These are phyloP conservation scores for Saposhnikovia divaricata DNA, from an alignment of 129 eudicot species.

Conservation along the genomic window DNA sequence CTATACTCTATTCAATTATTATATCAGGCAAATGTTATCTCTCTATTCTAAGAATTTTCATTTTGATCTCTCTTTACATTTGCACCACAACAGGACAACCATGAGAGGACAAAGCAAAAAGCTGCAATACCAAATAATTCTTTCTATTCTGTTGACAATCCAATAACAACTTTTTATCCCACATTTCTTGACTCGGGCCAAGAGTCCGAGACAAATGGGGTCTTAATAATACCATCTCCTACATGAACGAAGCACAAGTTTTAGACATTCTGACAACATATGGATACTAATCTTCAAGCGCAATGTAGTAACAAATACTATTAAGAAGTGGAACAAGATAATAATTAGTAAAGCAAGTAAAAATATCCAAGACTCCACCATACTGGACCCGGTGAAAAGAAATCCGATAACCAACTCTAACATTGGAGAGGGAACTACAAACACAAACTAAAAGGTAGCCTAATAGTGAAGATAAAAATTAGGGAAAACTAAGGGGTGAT, in stretches of 20 bases:
- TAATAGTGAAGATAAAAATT: not conserved
- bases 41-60: not conserved
- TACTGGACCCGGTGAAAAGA: constrained; percentile 69
- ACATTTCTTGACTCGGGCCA: not conserved
- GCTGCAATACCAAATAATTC: not conserved
- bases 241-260: not conserved
- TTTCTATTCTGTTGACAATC: not conserved
- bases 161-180: not conserved
- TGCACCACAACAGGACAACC: not conserved
- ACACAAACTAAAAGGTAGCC: not conserved
- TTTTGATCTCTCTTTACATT: not conserved
- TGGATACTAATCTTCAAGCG: not conserved
- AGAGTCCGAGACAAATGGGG: not conserved
- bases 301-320: not conserved
- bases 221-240: not conserved
- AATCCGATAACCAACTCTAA: constrained; percentile 55
- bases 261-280: not conserved
- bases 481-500: not conserved
- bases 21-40: not conserved
- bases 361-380: constrained; percentile 16
- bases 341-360: constrained; percentile 18
- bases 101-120: constrained; percentile 4
- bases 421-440: constrained; percentile 17
- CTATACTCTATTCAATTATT: constrained; percentile 7
- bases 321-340: constrained; percentile 10